phyloP scores from a whole-genome alignment of 768 basidiomycete species.

The Boletus rex-veris region DNA sequence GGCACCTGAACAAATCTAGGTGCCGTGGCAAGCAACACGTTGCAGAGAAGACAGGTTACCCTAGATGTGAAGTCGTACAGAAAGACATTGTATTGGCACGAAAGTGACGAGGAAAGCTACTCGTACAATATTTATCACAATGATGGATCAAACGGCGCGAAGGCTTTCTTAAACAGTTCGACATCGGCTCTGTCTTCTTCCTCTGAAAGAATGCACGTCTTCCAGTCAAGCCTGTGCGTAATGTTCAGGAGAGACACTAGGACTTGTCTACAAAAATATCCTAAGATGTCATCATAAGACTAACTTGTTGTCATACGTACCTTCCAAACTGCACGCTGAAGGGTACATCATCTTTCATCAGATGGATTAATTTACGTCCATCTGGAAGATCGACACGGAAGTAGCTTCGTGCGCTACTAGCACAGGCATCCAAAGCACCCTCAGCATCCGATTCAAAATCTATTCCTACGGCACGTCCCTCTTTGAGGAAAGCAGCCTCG shows the following conservation, averaged over 20 bases:
- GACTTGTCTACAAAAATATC: constrained; percentile 58
- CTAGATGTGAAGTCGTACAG: not conserved
- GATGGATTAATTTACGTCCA: constrained; percentile 80
- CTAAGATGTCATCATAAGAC: not conserved
- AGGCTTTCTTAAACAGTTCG: constrained; percentile 78
- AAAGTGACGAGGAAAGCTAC: not conserved
- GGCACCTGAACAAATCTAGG: constrained; percentile 25
- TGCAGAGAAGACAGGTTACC: not conserved
- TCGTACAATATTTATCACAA: constrained; percentile 16
- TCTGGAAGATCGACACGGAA: constrained; percentile 90
- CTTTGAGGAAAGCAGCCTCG: constrained; percentile 66
- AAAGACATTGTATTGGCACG: not conserved
- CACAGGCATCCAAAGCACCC: constrained; percentile 50
- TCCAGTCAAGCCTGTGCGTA: constrained; percentile 88
- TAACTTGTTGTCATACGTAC: constrained; percentile 37
- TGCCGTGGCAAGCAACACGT: too few relatives aligned
- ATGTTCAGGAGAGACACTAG: constrained; percentile 72
- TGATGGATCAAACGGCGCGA: constrained; percentile 66
- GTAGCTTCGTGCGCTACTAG: constrained; percentile 63
- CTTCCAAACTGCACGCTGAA: constrained; percentile 94
- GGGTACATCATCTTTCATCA: constrained; percentile 70
- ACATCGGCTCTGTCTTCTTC: constrained; percentile 85
- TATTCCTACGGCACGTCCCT: constrained; percentile 63
- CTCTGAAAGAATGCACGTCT: constrained; percentile 76
- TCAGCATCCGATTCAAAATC: constrained; percentile 74